These are phyloP conservation scores for Scleromitrula shiraiana DNA, from an alignment of 2,329 filamentous ascomycete genomes.

Conservation along the genomic window DNA sequence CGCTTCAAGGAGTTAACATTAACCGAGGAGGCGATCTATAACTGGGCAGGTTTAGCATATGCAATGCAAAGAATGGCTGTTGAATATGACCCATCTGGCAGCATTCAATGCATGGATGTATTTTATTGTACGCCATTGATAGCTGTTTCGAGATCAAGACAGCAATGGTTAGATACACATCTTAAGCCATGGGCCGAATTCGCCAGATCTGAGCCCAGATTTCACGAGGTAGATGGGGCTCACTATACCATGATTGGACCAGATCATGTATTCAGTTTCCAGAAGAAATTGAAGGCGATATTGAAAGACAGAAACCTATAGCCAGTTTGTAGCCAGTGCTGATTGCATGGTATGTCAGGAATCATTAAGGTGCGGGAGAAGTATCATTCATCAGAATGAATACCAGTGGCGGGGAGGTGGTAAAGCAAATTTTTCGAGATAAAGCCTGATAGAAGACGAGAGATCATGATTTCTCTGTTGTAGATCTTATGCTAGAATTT, in stretches of 20 bases:
- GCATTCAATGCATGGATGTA: not conserved
- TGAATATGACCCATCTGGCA: conserved; percentile 6
- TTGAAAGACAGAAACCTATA: conserved; percentile 1
- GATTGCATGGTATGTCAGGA: too few species aligned
- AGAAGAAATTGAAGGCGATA: not conserved
- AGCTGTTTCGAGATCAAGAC: not conserved
- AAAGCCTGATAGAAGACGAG: too few species aligned
- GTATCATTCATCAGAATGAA: too few species aligned
- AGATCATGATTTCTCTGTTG: too few species aligned
- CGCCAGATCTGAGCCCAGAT: not conserved
- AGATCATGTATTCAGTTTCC: conserved; percentile 2
- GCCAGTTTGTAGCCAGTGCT: too few species aligned
- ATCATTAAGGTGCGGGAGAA: too few species aligned
- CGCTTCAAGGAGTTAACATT: not conserved
- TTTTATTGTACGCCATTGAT: not conserved
- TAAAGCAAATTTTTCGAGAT: too few species aligned
- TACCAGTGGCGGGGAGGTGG: too few species aligned
- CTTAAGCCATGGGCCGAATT: conserved; percentile 8
- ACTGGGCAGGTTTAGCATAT: conserved; percentile 1
- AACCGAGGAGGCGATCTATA: not conserved
- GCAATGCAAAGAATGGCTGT: not conserved
- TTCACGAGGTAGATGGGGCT: conserved; percentile 5
- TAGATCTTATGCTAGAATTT: too few species aligned
- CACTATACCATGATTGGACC: conserved; percentile 11
- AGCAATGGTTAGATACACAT: not conserved